Base-by-base conservation (phyloP, 176 grass and related monocot genomes). In the Phoenix roebelenii region DNA sequence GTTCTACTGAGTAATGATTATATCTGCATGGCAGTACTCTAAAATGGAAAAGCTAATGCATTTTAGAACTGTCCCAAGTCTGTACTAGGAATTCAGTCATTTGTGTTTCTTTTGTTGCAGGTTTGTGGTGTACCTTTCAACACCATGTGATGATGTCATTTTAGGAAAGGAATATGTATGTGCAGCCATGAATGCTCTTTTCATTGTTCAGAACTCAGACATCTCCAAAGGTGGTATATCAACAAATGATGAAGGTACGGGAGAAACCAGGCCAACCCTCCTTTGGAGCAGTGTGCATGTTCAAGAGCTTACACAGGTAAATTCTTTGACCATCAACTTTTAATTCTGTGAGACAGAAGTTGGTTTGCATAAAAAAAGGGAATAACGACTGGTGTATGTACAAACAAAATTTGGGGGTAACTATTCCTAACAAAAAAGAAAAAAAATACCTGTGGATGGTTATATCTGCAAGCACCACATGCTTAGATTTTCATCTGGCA, bases 111-210 rank as follows among this genome's bases (percentile, higher is more conserved):
- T 76, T 52, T 25, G 50, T 59, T 77, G 44, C 72, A 91, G 92
- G 64, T 97, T 97, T 75, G 60, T 97, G 55, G 66, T 76, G 67
- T 82, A 91, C 85, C 65, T 97, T 16, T 97, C 92, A 57, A 76
- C 78, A 67, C 83, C 78, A 18, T 97, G 92, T 60, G 54, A 75
- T 29, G 80, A 91, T 88, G 72, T 66, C 49, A 68, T 55, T 12
- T 25, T 15, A 0, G 87, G 92, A 66, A 90, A 91, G 59, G 58
- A 73, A 52, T 77, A 69, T 50, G 82, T 97, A 75, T 73, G 70
- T 54, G 85, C 74, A 58, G 87, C 92, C 67, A 88, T 88, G 6
- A 69, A 88, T 71, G 72, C 62, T 85, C 81, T 97, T 62, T 97
- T 85, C 66, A 67, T 15, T 76, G 65, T 49, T 59, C 67, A 23